phyloP scores from a whole-genome alignment of 805 yeast genomes.

The Candida sanyiensis region DNA sequence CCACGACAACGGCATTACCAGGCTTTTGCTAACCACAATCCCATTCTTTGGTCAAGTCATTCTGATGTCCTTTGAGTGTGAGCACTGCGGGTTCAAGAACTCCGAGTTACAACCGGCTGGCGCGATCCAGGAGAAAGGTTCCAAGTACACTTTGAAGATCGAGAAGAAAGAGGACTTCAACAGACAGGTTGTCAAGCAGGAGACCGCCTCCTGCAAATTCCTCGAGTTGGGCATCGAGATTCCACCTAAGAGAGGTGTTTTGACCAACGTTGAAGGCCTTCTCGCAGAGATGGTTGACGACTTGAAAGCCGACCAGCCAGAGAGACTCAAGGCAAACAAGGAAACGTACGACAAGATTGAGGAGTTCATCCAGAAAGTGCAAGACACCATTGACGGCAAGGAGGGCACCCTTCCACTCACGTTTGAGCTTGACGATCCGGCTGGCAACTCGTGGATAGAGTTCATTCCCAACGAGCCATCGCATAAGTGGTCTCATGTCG shows the following conservation, averaged over 20 bases:
- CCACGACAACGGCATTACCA: slow-evolving; percentile 75
- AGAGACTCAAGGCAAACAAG: slow-evolving; percentile 69
- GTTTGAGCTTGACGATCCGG: slow-evolving; percentile 80
- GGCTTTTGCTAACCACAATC: slow-evolving; percentile 78
- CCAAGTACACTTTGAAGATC: slow-evolving; percentile 61
- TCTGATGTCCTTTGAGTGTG: slow-evolving; percentile 92
- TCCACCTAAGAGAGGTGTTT: slow-evolving; percentile 91
- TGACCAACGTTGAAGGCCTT: slow-evolving; percentile 89
- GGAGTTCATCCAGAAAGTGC: slow-evolving; percentile 56
- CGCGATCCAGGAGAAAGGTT: slow-evolving; percentile 82
- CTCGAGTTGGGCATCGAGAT: slow-evolving; percentile 86
- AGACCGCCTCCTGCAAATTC: slow-evolving; percentile 74
- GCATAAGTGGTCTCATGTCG: slow-evolving; percentile 84
- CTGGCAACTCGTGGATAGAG: slow-evolving; percentile 97
- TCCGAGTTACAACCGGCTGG: slow-evolving; percentile 96
- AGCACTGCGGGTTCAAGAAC: slow-evolving; percentile 88
- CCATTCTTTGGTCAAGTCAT: slow-evolving; percentile 91
- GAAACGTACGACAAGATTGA: slow-evolving; percentile 71
- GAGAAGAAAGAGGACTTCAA: slow-evolving; percentile 69
- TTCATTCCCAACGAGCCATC: slow-evolving; percentile 79
- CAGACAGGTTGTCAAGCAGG: slow-evolving; percentile 90
- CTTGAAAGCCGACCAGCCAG: slow-evolving; percentile 72
- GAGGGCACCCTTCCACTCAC: slow-evolving; percentile 70
- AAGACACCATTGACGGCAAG: slow-evolving; percentile 57
- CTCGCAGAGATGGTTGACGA: slow-evolving; percentile 79